Evolutionary conservation across 192 early-diverging fungal genomes (phyloP).

Genomic region (Rhizoclosmatium globosum): DNA sequence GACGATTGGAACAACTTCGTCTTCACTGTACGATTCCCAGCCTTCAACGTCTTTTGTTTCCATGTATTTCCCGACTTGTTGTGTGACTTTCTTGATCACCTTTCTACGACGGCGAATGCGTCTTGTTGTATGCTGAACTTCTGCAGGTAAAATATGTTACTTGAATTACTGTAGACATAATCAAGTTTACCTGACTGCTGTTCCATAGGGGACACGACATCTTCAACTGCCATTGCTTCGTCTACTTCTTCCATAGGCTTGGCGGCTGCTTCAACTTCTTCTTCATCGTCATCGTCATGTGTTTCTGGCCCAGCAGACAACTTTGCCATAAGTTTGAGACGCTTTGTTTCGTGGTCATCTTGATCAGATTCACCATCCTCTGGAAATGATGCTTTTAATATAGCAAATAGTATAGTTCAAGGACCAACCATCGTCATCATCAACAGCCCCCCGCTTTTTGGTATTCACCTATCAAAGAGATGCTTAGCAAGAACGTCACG

Average conservation of each 20-base stretch:
- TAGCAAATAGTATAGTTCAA: background rate
- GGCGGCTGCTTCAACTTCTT: background rate
- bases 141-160: background rate
- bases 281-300: constrained; percentile 1
- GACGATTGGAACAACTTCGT: constrained; percentile 26
- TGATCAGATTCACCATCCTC: constrained; percentile 5
- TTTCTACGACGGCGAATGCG: constrained; percentile 29
- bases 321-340: constrained; percentile 12
- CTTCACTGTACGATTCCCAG: constrained; percentile 32
- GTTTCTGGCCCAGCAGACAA: background rate
- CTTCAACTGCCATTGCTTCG: background rate
- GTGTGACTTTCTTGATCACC: constrained; percentile 12
- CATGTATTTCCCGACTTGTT: constrained; percentile 20
- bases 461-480: background rate
- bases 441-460: constrained; percentile 1
- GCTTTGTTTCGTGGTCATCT: constrained; percentile 30
- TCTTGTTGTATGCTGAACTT: constrained; percentile 7
- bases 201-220: background rate
- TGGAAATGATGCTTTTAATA: background rate
- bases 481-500: background rate
- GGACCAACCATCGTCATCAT: background rate
- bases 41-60: constrained; percentile 16
- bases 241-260: background rate
- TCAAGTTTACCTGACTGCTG: no score
- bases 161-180: no score